Evolutionary conservation across 1,284 basidiomycete genomes (phyloP).

Genomic region (Anthracocystis walkeri): DNA sequence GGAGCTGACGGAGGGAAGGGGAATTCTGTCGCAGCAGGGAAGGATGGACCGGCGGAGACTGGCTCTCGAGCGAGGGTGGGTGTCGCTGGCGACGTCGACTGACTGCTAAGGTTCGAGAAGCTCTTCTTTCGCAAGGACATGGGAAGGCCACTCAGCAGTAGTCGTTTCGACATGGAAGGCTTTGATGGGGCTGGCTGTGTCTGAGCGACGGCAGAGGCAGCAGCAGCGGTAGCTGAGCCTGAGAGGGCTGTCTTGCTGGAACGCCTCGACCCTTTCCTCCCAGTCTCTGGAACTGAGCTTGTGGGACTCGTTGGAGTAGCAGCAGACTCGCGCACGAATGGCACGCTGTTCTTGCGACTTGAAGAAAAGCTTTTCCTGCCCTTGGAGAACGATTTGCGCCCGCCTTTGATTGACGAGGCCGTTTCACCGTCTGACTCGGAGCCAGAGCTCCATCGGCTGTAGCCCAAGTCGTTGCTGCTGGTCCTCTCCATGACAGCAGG

Average conservation of each 20-base stretch:
- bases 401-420: constrained; percentile 23
- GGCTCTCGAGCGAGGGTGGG: constrained; percentile 16
- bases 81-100: constrained; percentile 28
- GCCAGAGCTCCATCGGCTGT: constrained; percentile 59
- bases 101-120: constrained; percentile 33
- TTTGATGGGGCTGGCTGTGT: constrained; percentile 12
- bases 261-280: constrained; percentile 17
- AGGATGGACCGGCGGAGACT: constrained; percentile 19
- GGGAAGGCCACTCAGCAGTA: constrained; percentile 31
- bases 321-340: constrained; percentile 16
- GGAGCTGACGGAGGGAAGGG: constrained; percentile 27
- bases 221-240: neutral
- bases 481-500: constrained; percentile 9
- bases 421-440: constrained; percentile 52
- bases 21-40: constrained; percentile 24
- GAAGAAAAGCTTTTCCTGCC: constrained; percentile 40
- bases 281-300: constrained; percentile 10
- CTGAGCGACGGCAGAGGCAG: neutral
- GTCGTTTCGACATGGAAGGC: constrained; percentile 30
- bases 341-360: constrained; percentile 45
- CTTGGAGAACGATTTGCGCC: constrained; percentile 38
- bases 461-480: constrained; percentile 21
- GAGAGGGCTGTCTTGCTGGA: constrained; percentile 31
- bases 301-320: neutral
- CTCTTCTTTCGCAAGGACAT: constrained; percentile 53